phyloP scores from a whole-genome alignment of 2,329 filamentous ascomycete species.

The Tolypocladium endophyticum region DNA sequence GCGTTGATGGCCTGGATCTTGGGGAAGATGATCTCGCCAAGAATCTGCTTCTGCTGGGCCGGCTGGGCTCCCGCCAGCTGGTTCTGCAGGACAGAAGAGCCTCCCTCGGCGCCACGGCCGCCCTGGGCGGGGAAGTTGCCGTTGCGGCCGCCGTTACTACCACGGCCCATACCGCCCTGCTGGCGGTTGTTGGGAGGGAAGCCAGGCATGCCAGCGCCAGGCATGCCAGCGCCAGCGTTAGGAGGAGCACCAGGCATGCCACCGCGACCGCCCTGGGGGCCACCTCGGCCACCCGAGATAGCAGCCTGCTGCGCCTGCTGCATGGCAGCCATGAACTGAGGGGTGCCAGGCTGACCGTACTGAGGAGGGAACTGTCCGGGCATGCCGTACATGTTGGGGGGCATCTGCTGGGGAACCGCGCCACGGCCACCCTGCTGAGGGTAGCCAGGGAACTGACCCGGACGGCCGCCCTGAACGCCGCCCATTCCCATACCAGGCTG shows the following conservation, averaged over 20 bases:
- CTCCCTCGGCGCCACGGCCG: constrained; percentile 30
- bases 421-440: constrained; percentile 83
- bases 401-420: constrained; percentile 75
- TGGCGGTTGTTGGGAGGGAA: constrained; percentile 47
- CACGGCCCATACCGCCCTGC: constrained; percentile 38
- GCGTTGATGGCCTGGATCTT: constrained; percentile 95
- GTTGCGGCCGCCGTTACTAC: constrained; percentile 30
- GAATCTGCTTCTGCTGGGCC: constrained; percentile 93
- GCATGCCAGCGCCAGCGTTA: constrained; percentile 40
- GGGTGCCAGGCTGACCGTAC: constrained; percentile 70
- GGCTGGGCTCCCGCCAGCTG: constrained; percentile 49
- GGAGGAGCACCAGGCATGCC: constrained; percentile 67
- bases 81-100: constrained; percentile 36
- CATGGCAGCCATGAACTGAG: constrained; percentile 72
- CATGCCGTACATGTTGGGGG: constrained; percentile 76
- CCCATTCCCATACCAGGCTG: constrained; percentile 56
- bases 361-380: constrained; percentile 71
- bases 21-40: constrained; percentile 95
- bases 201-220: constrained; percentile 41
- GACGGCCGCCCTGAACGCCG: constrained; percentile 68
- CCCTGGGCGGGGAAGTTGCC: constrained; percentile 36
- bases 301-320: constrained; percentile 61
- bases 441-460: constrained; percentile 78
- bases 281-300: constrained; percentile 51
- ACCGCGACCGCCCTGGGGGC: constrained; percentile 58